Base-by-base conservation (phyloP, 2,329 filamentous ascomycete genomes). In the Alternaria sp. region DNA sequence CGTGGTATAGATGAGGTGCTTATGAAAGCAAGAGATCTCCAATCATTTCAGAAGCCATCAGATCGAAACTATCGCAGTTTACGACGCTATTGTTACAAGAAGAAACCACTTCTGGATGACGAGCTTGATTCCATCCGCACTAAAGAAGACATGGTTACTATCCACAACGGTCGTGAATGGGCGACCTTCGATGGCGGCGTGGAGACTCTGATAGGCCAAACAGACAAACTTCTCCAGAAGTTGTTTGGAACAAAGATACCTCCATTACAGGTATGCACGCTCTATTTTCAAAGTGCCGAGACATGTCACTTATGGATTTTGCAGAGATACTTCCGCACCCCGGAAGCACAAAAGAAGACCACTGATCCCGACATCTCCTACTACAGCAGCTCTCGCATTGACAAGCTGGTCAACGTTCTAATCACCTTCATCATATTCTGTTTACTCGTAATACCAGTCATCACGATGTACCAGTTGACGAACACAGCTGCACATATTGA, bases 361-460 rank as follows among this genome's bases (percentile, higher is more conserved):
- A 57, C 56, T 1, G 72, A 78, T 55, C 57, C 67, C 2, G 52
- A 68, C 39, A 67, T 80, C 45, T 70, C 73, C 37, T 75, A 76
- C 50, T 80, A 79, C 67, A 74, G 72, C 39, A 68, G 72, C 9
- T 60, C 67, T 0, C 72, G 78, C 17, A 73, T 81, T 26, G 77
- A 80, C 54, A 72, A 66, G 9, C 69, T 81, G 23, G 77, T 79
- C 53, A 79, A 78, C 54, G 60, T 78, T 13, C 71, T 81, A 56
- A 80, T 81, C 61, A 80, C 78, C 0, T 57, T 75, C n/a, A 67
- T 80, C 17, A 80, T 81, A 45, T 80, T 80, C 65, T 68, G 77
- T 11, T 69, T 81, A 3, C 70, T 80, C 0, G 71, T 80, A 1
- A 63, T 80, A 8, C 79, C 79, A 0, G 77, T 81, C 6, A 65